Conservation (phyloP, 805 yeast species). For the Zygosaccharomyces gambellarensis region DNA sequence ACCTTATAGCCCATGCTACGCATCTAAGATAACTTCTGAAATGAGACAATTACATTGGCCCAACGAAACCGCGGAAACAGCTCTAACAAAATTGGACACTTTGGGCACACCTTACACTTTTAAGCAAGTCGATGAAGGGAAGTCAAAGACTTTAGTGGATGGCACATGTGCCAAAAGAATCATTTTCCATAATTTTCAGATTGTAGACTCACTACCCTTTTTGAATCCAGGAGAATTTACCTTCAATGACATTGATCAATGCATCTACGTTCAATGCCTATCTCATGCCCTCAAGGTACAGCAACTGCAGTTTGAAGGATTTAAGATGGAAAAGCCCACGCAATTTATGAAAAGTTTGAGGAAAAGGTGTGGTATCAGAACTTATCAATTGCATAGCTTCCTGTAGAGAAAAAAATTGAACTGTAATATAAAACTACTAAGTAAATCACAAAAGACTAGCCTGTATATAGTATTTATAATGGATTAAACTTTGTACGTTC, state of each 20-base stretch:
- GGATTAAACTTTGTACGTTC: neutral
- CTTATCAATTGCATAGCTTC: neutral
- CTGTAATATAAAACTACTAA: neutral
- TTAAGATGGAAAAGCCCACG: conserved; percentile 41
- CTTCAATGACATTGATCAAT: conserved; percentile 16
- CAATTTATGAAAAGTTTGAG: conserved; percentile 42
- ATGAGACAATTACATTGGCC: conserved; percentile 49
- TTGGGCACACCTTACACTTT: conserved; percentile 54
- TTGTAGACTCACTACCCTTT: neutral
- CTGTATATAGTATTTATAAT: neutral
- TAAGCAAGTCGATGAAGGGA: conserved; percentile 35
- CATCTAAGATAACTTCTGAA: conserved; percentile 47
- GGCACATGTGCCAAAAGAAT: conserved; percentile 41
- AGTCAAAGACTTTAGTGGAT: conserved; percentile 18
- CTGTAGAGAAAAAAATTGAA: neutral
- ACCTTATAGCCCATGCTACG: conserved; percentile 37
- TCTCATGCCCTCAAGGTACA: conserved; percentile 40
- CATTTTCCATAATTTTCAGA: conserved; percentile 40
- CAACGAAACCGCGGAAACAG: conserved; percentile 32
- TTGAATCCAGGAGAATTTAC: conserved; percentile 33
- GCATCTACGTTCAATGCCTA: conserved; percentile 40
- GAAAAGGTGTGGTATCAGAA: conserved; percentile 39
- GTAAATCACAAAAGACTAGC: neutral
- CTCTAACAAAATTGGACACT: conserved; percentile 44
- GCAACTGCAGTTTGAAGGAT: conserved; percentile 52